Evolutionary conservation across 192 early-diverging fungal genomes (phyloP).

Genomic region (Podila epicladia): DNA sequence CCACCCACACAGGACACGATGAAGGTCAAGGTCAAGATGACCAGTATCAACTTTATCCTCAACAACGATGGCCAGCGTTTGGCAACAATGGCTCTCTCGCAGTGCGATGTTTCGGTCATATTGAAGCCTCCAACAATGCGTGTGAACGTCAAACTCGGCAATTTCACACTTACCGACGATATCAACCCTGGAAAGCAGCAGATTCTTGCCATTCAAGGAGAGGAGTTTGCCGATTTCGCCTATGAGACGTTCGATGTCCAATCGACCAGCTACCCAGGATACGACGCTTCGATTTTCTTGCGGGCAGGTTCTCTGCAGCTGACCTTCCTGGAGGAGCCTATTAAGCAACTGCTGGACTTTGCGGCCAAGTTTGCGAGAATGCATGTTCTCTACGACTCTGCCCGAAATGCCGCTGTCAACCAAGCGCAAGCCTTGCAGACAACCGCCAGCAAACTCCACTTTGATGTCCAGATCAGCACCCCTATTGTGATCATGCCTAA

Average conservation of each 20-base stretch:
- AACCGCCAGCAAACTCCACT: conserved; percentile 81
- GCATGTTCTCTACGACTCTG: conserved; percentile 89
- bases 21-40: conserved; percentile 77
- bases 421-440: conserved; percentile 83
- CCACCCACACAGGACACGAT: conserved; percentile 62
- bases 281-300: conserved; percentile 81
- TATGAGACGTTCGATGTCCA: conserved; percentile 83
- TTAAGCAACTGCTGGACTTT: conserved; percentile 78
- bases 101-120: conserved; percentile 74
- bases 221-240: conserved; percentile 87
- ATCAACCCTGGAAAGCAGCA: conserved; percentile 56
- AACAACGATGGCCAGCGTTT: conserved; percentile 83
- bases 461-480: conserved; percentile 84
- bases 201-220: conserved; percentile 87
- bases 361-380: conserved; percentile 88
- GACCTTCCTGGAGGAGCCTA: conserved; percentile 81
- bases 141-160: conserved; percentile 76
- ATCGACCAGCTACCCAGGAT: conserved; percentile 77
- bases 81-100: conserved; percentile 78
- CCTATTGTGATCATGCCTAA: conserved; percentile 89
- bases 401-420: conserved; percentile 83
- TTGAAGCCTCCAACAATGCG: conserved; percentile 67
- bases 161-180: conserved; percentile 74
- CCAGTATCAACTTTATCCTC: conserved; percentile 83
- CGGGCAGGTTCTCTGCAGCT: conserved; percentile 83